Evolutionary conservation across 2,329 filamentous ascomycete species (phyloP), one percentile per base, ranked within the genome.

Genomic region (Nemania serpens): DNA sequence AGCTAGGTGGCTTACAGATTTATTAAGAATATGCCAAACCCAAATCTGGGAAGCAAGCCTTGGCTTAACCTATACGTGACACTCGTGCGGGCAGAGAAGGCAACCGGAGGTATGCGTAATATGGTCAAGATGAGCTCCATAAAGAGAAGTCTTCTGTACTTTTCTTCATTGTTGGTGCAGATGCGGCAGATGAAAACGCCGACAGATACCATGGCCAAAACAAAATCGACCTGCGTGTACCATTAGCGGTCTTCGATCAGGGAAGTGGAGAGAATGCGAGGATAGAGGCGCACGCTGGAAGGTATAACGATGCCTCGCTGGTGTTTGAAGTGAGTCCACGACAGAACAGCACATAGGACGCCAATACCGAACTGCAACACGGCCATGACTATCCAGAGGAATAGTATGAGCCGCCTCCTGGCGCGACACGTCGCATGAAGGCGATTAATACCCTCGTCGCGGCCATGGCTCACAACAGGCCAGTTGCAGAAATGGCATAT

Each of bases 401-500:
- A 22, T 15, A 71, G 60, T 15, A 71, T 69, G 46, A 69, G 55
- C 18, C 67, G 62, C 53, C 70, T 59, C 58, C 70, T 69, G 2
- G 69, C 36, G 55, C 67, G 62, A 50, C 71, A 73, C 11, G 54
- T 56, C 6, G 68, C 67, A 46, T 73, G 71, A 50, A 73, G 63
- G 36, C 68, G 60, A 46, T 68, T 68, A 25, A 64, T 58, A 12
- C 66, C 61, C 39, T 61, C 66, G 34, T 64, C 68, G 17, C 58
- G 64, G 17, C 51, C 46, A 42, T 62, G 64, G 59, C 63, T 68
- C 15, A 68, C 67, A 20, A 73, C 70, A 9, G 71, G 71, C 70
- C 70, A 73, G 25, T 69, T 71, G 55, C 71, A 73, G 55, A 73
- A 73, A 50, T 72, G 71, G 42, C 71, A 73, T 55, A 73, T 70